A percentile compares a stretch with the other conserved stretches of the same genome.
These are phyloP conservation scores for Globisporangium polare DNA, from an alignment of 352 stramenopile genomes.

Conservation along the genomic window DNA sequence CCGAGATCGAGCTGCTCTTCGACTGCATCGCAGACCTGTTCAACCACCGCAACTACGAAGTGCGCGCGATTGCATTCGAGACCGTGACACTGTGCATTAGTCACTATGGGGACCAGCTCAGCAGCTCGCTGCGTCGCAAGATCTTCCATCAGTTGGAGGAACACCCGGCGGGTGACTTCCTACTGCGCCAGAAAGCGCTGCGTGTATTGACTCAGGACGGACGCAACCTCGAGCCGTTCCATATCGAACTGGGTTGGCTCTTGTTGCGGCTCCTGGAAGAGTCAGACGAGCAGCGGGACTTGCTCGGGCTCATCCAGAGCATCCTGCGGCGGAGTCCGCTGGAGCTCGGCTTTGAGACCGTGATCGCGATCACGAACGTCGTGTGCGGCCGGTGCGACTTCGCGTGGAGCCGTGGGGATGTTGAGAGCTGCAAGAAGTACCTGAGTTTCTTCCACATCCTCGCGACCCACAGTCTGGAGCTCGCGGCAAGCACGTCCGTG, in stretches of 20 bases:
- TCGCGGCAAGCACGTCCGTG: conserved; percentile 48
- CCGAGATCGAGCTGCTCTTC: conserved; percentile 57
- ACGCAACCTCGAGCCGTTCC: conserved; percentile 60
- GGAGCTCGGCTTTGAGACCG: conserved; percentile 53
- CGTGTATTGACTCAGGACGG: conserved; percentile 65
- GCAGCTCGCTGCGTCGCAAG: conserved; percentile 33
- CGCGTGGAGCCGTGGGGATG: conserved; percentile 66
- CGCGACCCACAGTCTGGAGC: conserved; percentile 51
- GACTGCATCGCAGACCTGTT: conserved; percentile 72
- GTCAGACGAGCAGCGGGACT: conserved; percentile 75
- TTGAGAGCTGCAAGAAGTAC: conserved; percentile 67
- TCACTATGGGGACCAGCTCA: conserved; percentile 54
- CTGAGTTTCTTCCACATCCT: conserved; percentile 79
- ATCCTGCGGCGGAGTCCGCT: conserved; percentile 59
- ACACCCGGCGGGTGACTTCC: conserved; percentile 35
- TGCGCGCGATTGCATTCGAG: conserved; percentile 71
- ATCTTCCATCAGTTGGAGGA: conserved; percentile 54
- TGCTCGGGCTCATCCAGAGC: conserved; percentile 70
- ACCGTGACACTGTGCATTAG: conserved; percentile 63
- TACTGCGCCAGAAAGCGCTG: conserved; percentile 59
- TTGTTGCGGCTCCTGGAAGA: conserved; percentile 71
- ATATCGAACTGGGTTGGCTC: conserved; percentile 67
- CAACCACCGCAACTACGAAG: conserved; percentile 59
- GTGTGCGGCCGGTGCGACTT: conserved; percentile 64
- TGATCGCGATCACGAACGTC: conserved; percentile 67